Percentiles rank a stretch among this genome's conserved stretches.
Evolutionary conservation across 306 rosid genomes (phyloP).

Genomic region (Citrullus colocynthis): DNA sequence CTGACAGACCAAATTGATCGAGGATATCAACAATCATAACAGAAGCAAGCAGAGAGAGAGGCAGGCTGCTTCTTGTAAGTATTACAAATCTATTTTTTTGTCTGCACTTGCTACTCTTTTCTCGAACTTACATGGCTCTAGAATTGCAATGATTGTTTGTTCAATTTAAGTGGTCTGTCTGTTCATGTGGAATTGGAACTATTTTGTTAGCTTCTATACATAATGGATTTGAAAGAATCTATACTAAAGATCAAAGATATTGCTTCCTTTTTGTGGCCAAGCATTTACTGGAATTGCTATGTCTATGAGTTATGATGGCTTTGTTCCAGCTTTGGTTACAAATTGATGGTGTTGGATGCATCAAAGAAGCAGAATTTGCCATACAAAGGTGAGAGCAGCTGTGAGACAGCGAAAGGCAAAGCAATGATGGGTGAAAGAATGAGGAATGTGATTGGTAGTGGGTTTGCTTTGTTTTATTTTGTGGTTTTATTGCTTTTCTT

Average conservation of each 20-base stretch:
- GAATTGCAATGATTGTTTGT: neutral
- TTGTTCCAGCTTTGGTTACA: neutral
- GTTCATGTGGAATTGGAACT: neutral
- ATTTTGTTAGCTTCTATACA: neutral
- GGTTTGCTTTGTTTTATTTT: neutral
- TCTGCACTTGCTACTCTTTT: neutral
- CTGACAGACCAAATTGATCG: neutral
- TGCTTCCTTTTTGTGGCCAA: neutral
- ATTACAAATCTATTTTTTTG: neutral
- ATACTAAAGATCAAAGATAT: neutral
- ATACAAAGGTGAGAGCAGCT: neutral
- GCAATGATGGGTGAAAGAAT: constrained; percentile 2
- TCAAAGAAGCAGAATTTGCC: neutral
- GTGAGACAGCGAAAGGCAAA: neutral
- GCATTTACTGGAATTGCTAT: constrained; percentile 1
- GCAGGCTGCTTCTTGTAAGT: neutral
- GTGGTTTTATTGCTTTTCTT: neutral
- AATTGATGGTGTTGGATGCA: constrained; percentile 1
- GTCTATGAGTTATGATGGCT: neutral
- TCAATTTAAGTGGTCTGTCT: neutral
- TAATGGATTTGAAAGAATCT: neutral
- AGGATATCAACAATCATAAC: neutral
- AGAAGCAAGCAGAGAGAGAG: neutral
- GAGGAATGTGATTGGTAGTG: neutral
- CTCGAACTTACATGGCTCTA: neutral